A percentile compares a stretch with the other conserved stretches of the same genome.
These are phyloP conservation scores for Panicum miliaceum DNA, from an alignment of 176 grass and related monocot genomes.

Conservation along the genomic window DNA sequence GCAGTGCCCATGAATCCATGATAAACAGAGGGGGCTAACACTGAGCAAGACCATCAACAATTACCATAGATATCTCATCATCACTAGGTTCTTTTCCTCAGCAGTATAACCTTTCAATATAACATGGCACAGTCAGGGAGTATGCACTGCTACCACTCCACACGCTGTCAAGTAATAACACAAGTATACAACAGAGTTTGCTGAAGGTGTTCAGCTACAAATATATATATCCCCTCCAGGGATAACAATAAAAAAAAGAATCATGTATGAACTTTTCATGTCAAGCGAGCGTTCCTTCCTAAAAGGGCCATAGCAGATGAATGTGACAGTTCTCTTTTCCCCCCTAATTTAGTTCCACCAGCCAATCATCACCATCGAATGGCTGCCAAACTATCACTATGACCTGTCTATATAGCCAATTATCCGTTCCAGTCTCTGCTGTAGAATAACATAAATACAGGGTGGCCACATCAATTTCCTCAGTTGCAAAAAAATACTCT, in stretches of 20 bases:
- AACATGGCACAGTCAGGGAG: constrained; percentile 40
- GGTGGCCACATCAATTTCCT: constrained; percentile 27
- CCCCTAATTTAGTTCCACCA: constrained; percentile 35
- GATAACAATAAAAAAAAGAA: constrained; percentile 52
- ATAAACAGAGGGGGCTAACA: neutral
- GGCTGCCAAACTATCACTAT: constrained; percentile 43
- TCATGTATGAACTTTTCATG: constrained; percentile 49
- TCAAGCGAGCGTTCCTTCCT: constrained; percentile 33
- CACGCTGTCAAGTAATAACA: constrained; percentile 43
- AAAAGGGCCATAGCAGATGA: constrained; percentile 46
- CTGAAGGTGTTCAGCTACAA: constrained; percentile 43
- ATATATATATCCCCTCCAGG: constrained; percentile 48
- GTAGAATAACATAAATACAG: constrained; percentile 48
- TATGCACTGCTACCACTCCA: constrained; percentile 47
- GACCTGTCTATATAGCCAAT: constrained; percentile 42
- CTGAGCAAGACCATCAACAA: constrained; percentile 11
- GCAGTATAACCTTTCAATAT: constrained; percentile 27
- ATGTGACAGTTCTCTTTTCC: neutral
- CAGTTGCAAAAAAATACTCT: constrained; percentile 38
- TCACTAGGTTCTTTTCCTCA: constrained; percentile 13
- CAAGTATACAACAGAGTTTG: constrained; percentile 57
- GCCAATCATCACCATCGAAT: constrained; percentile 16
- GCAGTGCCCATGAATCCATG: neutral
- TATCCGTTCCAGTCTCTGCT: constrained; percentile 40
- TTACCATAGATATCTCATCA: neutral